These are phyloP conservation scores for Pueraria montana DNA, from an alignment of 306 rosid genomes.

Conservation along the genomic window DNA sequence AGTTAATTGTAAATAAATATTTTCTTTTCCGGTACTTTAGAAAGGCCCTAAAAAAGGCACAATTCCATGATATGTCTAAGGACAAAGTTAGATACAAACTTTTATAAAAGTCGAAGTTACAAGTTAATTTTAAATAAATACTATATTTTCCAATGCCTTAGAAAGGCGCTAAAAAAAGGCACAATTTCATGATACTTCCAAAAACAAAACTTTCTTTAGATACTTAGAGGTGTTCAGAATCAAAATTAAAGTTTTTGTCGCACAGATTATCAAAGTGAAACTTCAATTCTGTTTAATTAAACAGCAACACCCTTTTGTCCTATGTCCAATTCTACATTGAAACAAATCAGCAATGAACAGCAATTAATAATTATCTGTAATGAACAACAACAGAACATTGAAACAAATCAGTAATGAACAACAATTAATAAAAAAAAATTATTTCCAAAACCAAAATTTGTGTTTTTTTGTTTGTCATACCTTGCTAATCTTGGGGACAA, in stretches of 20 bases:
- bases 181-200: not conserved
- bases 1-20: too few species aligned
- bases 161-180: not conserved
- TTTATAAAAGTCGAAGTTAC: too few species aligned
- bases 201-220: not conserved
- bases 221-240: too few species aligned
- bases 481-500: conserved; percentile 98
- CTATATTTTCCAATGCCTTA: too few species aligned
- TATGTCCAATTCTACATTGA: not conserved
- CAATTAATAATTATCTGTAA: too few species aligned
- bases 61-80: not conserved
- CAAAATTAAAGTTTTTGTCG: too few species aligned
- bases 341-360: too few species aligned
- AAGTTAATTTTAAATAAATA: too few species aligned
- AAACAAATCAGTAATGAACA: not conserved
- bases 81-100: not conserved
- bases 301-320: too few species aligned
- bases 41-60: not conserved
- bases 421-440: not conserved
- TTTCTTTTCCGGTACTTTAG: too few species aligned
- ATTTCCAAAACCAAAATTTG: not conserved
- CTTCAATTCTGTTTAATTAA: too few species aligned
- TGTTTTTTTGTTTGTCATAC: conserved; percentile 45
- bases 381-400: not conserved
- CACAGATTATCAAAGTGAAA: too few species aligned